Conservation (phyloP, 768 basidiomycete genomes). For the Artomyces pyxidatus region DNA sequence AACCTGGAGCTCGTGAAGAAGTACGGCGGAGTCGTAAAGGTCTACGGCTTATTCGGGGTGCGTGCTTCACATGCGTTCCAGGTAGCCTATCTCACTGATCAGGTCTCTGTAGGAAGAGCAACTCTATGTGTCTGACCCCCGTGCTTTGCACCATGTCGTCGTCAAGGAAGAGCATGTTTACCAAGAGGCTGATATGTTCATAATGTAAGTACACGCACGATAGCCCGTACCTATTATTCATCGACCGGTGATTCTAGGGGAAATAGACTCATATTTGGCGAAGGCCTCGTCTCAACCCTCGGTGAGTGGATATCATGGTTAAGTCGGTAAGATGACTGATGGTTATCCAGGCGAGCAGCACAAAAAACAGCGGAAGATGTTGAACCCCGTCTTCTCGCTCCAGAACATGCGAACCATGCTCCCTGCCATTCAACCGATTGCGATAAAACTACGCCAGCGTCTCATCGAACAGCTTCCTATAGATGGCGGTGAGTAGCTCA, state of each 20-base stretch:
- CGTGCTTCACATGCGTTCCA: not conserved
- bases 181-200: not conserved
- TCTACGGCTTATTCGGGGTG: conserved; percentile 30
- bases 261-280: not conserved
- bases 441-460: conserved; percentile 7
- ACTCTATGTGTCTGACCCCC: conserved; percentile 18
- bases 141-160: conserved; percentile 9
- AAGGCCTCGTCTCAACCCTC: not conserved
- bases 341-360: conserved; percentile 8
- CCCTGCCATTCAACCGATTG: conserved; percentile 15
- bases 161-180: conserved; percentile 1
- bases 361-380: conserved; percentile 4
- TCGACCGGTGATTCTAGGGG: not conserved
- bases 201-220: not conserved
- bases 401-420: conserved; percentile 16
- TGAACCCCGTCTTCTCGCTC: conserved; percentile 14
- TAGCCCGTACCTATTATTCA: too few species aligned
- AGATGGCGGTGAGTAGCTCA: too few species aligned
- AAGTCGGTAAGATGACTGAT: conserved; percentile 5
- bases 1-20: conserved; percentile 22
- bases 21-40: conserved; percentile 29
- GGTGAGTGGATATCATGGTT: not conserved
- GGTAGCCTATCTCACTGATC: not conserved
- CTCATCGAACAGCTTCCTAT: too few species aligned
- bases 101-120: conserved; percentile 12